A percentile compares a stretch with the other conserved stretches of the same genome.
Evolutionary conservation across 768 basidiomycete genomes (phyloP).

Genomic region (Mycena albidolilacea): DNA sequence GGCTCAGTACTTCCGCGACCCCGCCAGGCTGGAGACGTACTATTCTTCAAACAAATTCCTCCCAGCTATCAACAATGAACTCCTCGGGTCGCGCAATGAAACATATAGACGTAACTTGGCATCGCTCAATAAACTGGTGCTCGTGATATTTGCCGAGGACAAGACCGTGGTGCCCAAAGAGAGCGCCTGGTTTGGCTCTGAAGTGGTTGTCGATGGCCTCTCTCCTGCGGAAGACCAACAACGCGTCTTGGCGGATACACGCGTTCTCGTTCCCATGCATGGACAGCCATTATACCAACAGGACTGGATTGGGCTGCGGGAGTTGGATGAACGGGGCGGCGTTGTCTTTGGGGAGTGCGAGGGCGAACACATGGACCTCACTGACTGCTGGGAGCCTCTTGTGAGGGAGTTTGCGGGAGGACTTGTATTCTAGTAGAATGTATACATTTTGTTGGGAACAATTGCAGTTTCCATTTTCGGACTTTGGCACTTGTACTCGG

Average conservation of each 20-base stretch:
- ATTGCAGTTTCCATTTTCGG: constrained; percentile 29
- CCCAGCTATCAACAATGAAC: constrained; percentile 85
- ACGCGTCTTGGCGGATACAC: constrained; percentile 29
- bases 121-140: constrained; percentile 75
- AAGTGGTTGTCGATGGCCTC: constrained; percentile 58
- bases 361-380: constrained; percentile 84
- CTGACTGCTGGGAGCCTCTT: constrained; percentile 72
- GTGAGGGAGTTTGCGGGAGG: constrained; percentile 60
- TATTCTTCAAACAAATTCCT: constrained; percentile 76
- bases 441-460: background rate
- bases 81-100: constrained; percentile 64
- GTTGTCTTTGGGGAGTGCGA: constrained; percentile 75
- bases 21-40: constrained; percentile 70
- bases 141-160: constrained; percentile 82
- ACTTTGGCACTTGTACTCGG: constrained; percentile 16
- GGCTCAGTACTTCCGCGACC: constrained; percentile 93
- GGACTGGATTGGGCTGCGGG: constrained; percentile 86
- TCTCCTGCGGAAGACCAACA: constrained; percentile 22
- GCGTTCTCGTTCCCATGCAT: constrained; percentile 75
- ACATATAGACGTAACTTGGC: constrained; percentile 75
- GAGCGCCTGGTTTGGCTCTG: constrained; percentile 89
- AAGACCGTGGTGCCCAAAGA: constrained; percentile 88
- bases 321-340: constrained; percentile 76
- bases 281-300: constrained; percentile 80
- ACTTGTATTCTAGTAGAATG: background rate